Base-by-base conservation (phyloP, 345 rosid species). In the Sonneratia alba region DNA sequence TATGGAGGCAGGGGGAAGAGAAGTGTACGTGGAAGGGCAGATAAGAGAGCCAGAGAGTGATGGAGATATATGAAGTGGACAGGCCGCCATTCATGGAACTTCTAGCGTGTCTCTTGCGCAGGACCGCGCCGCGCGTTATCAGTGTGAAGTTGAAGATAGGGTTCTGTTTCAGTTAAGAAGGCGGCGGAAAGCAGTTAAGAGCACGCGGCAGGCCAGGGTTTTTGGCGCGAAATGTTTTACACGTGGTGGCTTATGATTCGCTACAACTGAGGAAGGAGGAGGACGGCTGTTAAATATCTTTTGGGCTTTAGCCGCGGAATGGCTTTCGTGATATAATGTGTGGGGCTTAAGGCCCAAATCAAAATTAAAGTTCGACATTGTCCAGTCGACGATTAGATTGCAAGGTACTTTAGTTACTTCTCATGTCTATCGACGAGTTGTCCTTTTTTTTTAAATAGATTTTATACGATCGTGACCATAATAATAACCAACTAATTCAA, bases 41-140 rank as follows among this genome's bases (percentile, higher is more conserved):
- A 57, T 22, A 51, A 68, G 55, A 38, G 70, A 66, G 66, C 69
- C 12, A 47, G 62, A 70, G 57, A 10, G 57, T 0, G 74, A 76
- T 27, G 24, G 72, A 3, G 9, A 80, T 19, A 51, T 71, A n/a
- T n/a, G 68, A 0, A 40, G 37, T 7, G n/a, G 66, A n/a, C 21
- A 43, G 51, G 76, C 7, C 5, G 81, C 85, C 85, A 81, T 84
- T 68, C 67, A 49, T 12, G 69, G 38, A 24, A 34, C 64, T 22
- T 57, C n/a, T 13, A n/a, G 19, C 2, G 55, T 19, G 18, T 56
- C n/a, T n/a, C n/a, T n/a, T n/a, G n/a, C 16, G 24, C 19, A n/a
- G n/a, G n/a, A n/a, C n/a, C n/a, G 61, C 2, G 7, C 19, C 9
- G 22, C 13, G 53, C 13, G 53, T 40, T 7, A 40, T 40, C 43